phyloP scores from a whole-genome alignment of 768 basidiomycete species.

The Lactifluus rugatus region DNA sequence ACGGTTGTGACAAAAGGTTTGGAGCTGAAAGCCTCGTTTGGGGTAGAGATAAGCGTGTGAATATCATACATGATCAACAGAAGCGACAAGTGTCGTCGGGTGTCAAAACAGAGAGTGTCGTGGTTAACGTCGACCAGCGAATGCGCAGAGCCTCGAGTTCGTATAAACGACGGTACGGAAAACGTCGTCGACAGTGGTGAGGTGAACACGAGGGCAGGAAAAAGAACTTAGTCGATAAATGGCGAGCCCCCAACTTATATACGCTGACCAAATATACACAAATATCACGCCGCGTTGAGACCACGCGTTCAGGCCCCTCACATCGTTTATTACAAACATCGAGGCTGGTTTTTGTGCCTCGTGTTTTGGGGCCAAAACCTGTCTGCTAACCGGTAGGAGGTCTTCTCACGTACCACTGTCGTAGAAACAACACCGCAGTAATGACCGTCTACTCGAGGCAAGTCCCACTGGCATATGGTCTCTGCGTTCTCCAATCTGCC shows the following conservation, averaged over 20 bases:
- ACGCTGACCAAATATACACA: constrained; percentile 1
- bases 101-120: constrained; percentile 1
- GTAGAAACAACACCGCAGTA: background rate
- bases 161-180: background rate
- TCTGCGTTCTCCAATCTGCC: background rate
- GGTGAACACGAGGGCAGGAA: background rate
- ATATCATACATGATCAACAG: constrained; percentile 11
- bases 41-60: constrained; percentile 6
- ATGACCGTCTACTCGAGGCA: background rate
- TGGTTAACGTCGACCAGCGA: constrained; percentile 7
- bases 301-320: background rate
- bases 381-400: background rate
- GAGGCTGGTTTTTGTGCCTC: background rate
- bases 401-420: background rate
- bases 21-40: constrained; percentile 9
- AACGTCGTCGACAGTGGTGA: background rate
- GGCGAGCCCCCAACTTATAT: constrained; percentile 9
- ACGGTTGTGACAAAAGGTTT: constrained; percentile 6
- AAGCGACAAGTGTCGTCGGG: background rate
- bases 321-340: background rate
- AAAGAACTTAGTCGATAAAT: background rate
- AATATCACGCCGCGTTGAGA: constrained; percentile 6
- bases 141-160: constrained; percentile 1
- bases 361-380: background rate
- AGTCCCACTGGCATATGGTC: too few species aligned